Evolutionary conservation across 768 basidiomycete genomes (phyloP), one percentile per base, ranked within the genome.

Genomic region (Kwoniella heveanensis): DNA sequence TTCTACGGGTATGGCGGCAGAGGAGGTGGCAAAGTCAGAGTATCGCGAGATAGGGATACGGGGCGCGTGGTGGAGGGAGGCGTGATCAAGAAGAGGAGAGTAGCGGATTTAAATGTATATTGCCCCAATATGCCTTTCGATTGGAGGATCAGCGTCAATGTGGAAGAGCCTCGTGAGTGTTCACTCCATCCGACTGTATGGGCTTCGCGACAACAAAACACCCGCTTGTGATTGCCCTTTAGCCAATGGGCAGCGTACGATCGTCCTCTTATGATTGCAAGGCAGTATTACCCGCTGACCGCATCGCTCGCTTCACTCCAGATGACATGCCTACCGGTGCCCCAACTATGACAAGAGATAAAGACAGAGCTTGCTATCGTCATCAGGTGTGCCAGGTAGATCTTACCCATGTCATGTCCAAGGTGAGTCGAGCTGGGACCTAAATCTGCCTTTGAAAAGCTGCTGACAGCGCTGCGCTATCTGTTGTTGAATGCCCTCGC

Each of bases 341-440:
- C 21, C 60, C 68, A 4, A 60, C 46, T 1, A 62, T 67, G 54
- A 59, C 61, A 1, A 47, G 90, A 62, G 83, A 85, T 82, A 99
- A 96, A 81, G 91, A 99, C 80, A 85, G 96, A 49, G 84, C 97
- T 78, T 90, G 90, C 73, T 99, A 99, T 79, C 82, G 88, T 2
- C 96, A 99, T 79, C 93, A 97, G 79, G 88, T 95, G 67, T 94
- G 92, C 77, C 85, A 83, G 67, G 88, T 99, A 67, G 96, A 99
- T 82, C 84, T 99, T 53, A 98, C 96, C 0, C 92, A 94, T 80
- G 95, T 98, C 52, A 86, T 64, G 9, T 61, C 86, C 1, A 84
- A 88, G 3, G 83, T 83, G 8, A 53, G 75, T 69, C 29, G 39
- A 44, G 10, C 39, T 17, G 15, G 39, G 6, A 17, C 39, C 10